Evolutionary conservation across 2,329 filamentous ascomycete genomes (phyloP).

Genomic region (Aspergillus brunneoviolaceus): DNA sequence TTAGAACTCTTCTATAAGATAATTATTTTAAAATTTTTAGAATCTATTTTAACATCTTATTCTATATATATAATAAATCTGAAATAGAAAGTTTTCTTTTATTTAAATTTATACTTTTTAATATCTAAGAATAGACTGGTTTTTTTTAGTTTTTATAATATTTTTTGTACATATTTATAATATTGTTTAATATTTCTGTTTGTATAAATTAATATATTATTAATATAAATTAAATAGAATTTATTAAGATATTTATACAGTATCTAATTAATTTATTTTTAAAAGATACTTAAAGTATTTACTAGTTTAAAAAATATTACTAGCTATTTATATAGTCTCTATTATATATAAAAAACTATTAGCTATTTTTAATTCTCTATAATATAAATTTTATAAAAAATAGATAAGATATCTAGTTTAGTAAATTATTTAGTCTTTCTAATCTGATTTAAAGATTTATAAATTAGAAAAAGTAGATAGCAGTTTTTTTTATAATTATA

Average conservation of each 20-base stretch:
- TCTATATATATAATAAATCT: slow-evolving; percentile 1
- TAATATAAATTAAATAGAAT: neutral
- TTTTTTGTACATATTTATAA: neutral
- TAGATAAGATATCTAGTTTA: neutral
- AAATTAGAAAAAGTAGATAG: neutral
- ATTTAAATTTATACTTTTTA: slow-evolving; percentile 6
- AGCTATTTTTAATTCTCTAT: neutral
- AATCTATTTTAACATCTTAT: neutral
- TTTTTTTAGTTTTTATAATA: neutral
- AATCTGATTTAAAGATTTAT: neutral
- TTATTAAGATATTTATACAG: neutral
- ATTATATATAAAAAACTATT: slow-evolving; percentile 3
- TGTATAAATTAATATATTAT: slow-evolving; percentile 5
- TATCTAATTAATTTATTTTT: neutral
- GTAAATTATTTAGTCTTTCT: neutral
- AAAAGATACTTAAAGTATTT: neutral
- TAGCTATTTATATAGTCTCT: neutral
- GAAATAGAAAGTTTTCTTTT: neutral
- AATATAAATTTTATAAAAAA: neutral
- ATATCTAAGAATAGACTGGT: neutral
- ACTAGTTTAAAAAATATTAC: slow-evolving; percentile 3
- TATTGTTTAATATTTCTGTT: neutral
- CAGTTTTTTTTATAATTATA: too few species aligned
- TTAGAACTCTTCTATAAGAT: neutral
- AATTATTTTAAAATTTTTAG: neutral